Conservation (phyloP, 441 rosid genomes). For the Hura crepitans region DNA sequence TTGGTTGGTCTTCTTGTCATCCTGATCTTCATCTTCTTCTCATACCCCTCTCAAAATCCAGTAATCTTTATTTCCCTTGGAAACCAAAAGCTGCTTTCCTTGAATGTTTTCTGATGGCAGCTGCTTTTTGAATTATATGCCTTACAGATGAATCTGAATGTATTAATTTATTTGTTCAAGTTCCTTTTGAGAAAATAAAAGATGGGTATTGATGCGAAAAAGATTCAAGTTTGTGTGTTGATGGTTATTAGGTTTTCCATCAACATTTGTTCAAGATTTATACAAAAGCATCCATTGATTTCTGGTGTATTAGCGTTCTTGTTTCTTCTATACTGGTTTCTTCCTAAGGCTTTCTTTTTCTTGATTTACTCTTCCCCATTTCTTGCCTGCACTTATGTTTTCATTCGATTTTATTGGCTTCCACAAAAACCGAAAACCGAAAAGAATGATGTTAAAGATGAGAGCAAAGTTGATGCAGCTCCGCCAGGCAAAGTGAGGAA, state of each 20-base stretch:
- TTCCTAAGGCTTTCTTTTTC: slow-evolving; percentile 55
- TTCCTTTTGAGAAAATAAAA: slow-evolving; percentile 8
- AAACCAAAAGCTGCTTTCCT: no score
- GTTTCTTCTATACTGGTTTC: slow-evolving; percentile 40
- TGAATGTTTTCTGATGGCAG: no score
- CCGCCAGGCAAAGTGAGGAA: slow-evolving; percentile 3
- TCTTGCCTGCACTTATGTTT: slow-evolving; percentile 33
- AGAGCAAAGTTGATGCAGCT: slow-evolving; percentile 14
- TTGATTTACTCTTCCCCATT: slow-evolving; percentile 49
- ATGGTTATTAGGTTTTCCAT: slow-evolving; percentile 37
- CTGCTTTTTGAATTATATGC: no score
- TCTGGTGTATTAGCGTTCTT: slow-evolving; percentile 33
- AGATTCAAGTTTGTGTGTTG: slow-evolving; percentile 32
- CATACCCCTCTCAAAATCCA: not conserved
- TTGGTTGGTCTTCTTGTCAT: slow-evolving; percentile 18
- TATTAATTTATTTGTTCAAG: no score
- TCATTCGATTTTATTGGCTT: slow-evolving; percentile 29
- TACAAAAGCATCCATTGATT: slow-evolving; percentile 44
- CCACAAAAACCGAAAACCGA: slow-evolving; percentile 16
- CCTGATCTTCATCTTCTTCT: not conserved
- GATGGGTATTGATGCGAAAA: slow-evolving; percentile 52
- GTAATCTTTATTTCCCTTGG: no score
- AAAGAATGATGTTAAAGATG: no score
- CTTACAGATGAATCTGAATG: no score
- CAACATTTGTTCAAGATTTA: slow-evolving; percentile 28